A percentile compares a stretch with the other conserved stretches of the same genome.
phyloP scores from a whole-genome alignment of 352 stramenopile genomes.

The Phytopythium ostracodes region DNA sequence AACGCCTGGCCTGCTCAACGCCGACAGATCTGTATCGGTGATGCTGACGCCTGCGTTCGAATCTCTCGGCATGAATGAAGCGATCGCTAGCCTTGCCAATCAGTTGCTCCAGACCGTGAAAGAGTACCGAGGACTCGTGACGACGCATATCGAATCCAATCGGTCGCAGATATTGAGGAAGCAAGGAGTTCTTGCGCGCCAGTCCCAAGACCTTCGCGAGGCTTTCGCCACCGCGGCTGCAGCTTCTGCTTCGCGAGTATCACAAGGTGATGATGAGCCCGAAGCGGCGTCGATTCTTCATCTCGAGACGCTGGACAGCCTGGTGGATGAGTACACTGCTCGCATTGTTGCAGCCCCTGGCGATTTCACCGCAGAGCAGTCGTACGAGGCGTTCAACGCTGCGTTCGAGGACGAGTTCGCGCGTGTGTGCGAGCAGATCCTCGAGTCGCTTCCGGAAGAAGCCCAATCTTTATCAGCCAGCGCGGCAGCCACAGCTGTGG shows the following conservation, averaged over 20 bases:
- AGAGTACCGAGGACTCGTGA: conserved; percentile 36
- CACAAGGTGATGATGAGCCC: background rate
- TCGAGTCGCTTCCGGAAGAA: conserved; percentile 9
- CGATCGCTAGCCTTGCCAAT: conserved; percentile 5
- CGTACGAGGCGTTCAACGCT: conserved; percentile 23
- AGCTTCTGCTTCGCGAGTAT: conserved; percentile 2
- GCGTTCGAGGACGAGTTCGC: conserved; percentile 27
- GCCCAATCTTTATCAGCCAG: background rate
- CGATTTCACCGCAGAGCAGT: conserved; percentile 3
- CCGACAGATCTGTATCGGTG: conserved; percentile 15
- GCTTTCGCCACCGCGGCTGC: background rate
- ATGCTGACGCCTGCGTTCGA: conserved; percentile 19
- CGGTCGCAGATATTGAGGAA: conserved; percentile 42
- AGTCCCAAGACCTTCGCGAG: conserved; percentile 25
- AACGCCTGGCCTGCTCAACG: conserved; percentile 16
- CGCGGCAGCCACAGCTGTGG: background rate
- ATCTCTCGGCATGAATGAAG: conserved; percentile 6
- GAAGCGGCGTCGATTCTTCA: conserved; percentile 3
- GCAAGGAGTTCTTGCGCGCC: conserved; percentile 31
- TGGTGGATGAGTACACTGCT: conserved; percentile 26
- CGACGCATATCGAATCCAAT: conserved; percentile 35
- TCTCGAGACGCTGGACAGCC: conserved; percentile 16
- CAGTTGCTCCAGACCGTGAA: conserved; percentile 30
- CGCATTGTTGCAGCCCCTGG: conserved; percentile 12
- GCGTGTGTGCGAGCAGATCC: conserved; percentile 27